Evolutionary conservation across 2,329 filamentous ascomycete species (phyloP).

Genomic region (Lomentospora prolificans): DNA sequence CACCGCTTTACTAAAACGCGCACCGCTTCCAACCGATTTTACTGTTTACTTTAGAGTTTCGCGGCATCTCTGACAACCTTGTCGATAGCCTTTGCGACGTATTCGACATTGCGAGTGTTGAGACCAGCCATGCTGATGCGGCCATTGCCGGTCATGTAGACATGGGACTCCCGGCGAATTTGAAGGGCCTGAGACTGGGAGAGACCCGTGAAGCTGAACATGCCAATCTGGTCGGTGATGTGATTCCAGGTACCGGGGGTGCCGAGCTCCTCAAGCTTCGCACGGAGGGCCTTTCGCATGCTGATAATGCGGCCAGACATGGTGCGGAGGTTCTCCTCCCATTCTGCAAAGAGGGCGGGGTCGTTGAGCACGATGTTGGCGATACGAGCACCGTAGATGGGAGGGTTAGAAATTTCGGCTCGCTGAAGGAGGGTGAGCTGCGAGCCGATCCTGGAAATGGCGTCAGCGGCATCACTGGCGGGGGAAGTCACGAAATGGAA

Average conservation of each 20-base stretch:
- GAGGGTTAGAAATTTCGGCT: constrained; percentile 95
- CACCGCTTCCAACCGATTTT: too few species aligned
- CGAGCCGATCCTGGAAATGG: constrained; percentile 59
- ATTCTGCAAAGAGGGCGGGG: constrained; percentile 69
- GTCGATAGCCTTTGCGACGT: constrained; percentile 83
- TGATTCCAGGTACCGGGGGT: constrained; percentile 94
- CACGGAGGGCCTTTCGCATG: constrained; percentile 73
- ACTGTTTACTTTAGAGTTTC: constrained; percentile 1
- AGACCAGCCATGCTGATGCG: constrained; percentile 98
- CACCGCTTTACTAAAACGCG: too few species aligned
- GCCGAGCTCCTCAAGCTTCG: constrained; percentile 70
- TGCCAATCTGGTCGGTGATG: constrained; percentile 97
- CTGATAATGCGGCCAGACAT: constrained; percentile 94
- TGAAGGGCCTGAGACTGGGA: constrained; percentile 62
- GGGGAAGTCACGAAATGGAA: constrained; percentile 87
- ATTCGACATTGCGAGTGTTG: constrained; percentile 85
- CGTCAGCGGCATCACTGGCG: constrained; percentile 52
- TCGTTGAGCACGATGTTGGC: constrained; percentile 80
- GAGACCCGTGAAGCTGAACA: constrained; percentile 93
- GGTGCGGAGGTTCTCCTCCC: constrained; percentile 82
- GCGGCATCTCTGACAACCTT: constrained; percentile 57
- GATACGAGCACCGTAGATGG: constrained; percentile 86
- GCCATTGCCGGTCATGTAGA: constrained; percentile 96
- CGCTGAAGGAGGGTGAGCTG: constrained; percentile 92
- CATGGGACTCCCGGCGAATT: constrained; percentile 60